A percentile compares a stretch with the other conserved stretches of the same genome.
Evolutionary conservation across 768 basidiomycete genomes (phyloP).

Genomic region (Clitopilus hobsonii): DNA sequence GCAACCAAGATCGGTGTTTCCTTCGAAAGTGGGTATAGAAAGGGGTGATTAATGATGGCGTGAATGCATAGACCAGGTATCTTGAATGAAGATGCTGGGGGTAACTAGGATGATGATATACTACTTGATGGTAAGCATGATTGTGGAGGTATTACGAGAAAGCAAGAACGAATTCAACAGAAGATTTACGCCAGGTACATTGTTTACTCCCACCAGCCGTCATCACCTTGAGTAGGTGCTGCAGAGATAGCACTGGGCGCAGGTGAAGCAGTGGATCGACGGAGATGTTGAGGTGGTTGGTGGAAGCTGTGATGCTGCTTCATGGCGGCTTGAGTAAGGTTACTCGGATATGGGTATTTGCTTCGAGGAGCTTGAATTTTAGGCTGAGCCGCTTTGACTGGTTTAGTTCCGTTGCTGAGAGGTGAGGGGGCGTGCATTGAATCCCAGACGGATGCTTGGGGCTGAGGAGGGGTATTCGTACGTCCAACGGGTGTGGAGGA

Average conservation of each 20-base stretch:
- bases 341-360: slow-evolving; percentile 25
- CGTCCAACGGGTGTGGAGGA: slow-evolving; percentile 47
- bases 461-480: slow-evolving; percentile 43
- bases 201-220: slow-evolving; percentile 74
- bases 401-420: slow-evolving; percentile 18
- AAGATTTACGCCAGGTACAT: not conserved
- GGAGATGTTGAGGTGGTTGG: slow-evolving; percentile 22
- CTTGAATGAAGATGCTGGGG: slow-evolving; percentile 1
- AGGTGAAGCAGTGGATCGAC: slow-evolving; percentile 63
- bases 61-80: not conserved
- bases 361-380: slow-evolving; percentile 27
- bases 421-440: slow-evolving; percentile 52
- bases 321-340: slow-evolving; percentile 28
- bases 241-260: slow-evolving; percentile 73
- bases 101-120: slow-evolving; percentile 4
- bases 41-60: not conserved
- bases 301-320: slow-evolving; percentile 22
- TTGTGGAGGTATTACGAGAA: slow-evolving; percentile 1
- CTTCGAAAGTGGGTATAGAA: not conserved
- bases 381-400: slow-evolving; percentile 11
- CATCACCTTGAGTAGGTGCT: slow-evolving; percentile 62
- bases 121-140: not conserved
- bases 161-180: not conserved
- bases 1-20: not conserved
- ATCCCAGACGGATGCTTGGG: slow-evolving; percentile 61